phyloP scores from a whole-genome alignment of 345 rosid genomes.

The Gossypium thurberi region DNA sequence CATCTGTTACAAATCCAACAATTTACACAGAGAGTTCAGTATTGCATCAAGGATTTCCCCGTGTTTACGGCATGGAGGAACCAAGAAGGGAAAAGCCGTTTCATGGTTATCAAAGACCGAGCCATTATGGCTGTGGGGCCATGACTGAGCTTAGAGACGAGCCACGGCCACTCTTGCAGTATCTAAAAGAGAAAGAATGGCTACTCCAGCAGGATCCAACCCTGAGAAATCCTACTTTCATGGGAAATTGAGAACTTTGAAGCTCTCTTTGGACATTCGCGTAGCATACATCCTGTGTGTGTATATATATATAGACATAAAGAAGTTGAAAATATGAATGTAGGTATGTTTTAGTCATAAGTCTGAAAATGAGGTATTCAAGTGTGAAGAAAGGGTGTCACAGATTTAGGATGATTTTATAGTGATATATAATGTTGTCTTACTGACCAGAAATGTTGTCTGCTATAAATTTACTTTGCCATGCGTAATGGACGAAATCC shows the following conservation, averaged over 20 bases:
- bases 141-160: constrained; percentile 32
- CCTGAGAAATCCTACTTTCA: constrained; percentile 44
- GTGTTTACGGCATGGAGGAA: constrained; percentile 25
- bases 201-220: constrained; percentile 51
- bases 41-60: constrained; percentile 22
- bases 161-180: constrained; percentile 62
- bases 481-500: too few relatives aligned
- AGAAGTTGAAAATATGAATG: not conserved
- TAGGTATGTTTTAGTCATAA: not conserved
- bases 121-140: constrained; percentile 37
- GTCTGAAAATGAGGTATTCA: not conserved
- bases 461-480: too few relatives aligned
- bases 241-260: constrained; percentile 38
- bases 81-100: constrained; percentile 35
- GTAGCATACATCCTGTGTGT: not conserved
- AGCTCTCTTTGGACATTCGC: not conserved
- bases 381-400: not conserved
- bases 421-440: not conserved
- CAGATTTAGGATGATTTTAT: not conserved
- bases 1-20: constrained; percentile 33
- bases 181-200: constrained; percentile 75
- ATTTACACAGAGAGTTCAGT: constrained; percentile 20
- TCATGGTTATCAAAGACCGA: constrained; percentile 41
- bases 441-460: not conserved
- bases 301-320: not conserved